Conservation (phyloP, 2,329 filamentous ascomycete species). For the Stachybotrys echinatus region DNA sequence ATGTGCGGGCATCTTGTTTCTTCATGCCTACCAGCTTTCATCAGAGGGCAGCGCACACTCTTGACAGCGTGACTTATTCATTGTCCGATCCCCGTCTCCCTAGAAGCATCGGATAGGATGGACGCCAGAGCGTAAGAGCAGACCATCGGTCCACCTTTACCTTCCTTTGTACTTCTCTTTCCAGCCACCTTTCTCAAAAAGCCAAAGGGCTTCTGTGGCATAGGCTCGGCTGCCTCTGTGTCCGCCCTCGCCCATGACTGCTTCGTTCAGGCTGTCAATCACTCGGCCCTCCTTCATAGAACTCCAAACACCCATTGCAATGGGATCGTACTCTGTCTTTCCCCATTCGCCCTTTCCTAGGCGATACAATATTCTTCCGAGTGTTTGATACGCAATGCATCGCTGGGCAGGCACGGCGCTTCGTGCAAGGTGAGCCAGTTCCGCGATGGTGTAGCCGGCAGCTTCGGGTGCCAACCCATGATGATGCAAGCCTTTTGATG, state of each 20-base stretch:
- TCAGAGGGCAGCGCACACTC: no score
- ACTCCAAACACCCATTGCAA: slow-evolving; percentile 78
- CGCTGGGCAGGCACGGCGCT: slow-evolving; percentile 81
- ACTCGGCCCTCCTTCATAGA: slow-evolving; percentile 72
- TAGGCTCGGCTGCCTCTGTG: slow-evolving; percentile 80
- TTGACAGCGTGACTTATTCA: no score
- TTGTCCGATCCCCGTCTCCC: no score
- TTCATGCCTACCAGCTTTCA: no score
- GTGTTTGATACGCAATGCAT: slow-evolving; percentile 85
- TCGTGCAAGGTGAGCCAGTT: slow-evolving; percentile 74
- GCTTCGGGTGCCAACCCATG: slow-evolving; percentile 89
- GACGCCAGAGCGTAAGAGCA: no score
- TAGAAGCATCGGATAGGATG: no score
- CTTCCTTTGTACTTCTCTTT: slow-evolving; percentile 56
- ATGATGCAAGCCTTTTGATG: slow-evolving; percentile 80
- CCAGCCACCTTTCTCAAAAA: slow-evolving; percentile 70
- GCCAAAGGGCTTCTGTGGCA: slow-evolving; percentile 84
- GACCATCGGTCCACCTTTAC: no score
- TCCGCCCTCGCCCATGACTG: slow-evolving; percentile 62
- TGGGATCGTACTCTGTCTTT: slow-evolving; percentile 47
- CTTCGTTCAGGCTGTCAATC: slow-evolving; percentile 70
- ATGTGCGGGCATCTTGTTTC: no score
- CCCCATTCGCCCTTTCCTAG: slow-evolving; percentile 71
- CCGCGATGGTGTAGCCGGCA: slow-evolving; percentile 87
- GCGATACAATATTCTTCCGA: slow-evolving; percentile 79